A percentile compares a stretch with the other conserved stretches of the same genome.
These are phyloP conservation scores for Diplodia scrobiculata DNA, from an alignment of 2,329 filamentous ascomycete genomes.

Conservation along the genomic window DNA sequence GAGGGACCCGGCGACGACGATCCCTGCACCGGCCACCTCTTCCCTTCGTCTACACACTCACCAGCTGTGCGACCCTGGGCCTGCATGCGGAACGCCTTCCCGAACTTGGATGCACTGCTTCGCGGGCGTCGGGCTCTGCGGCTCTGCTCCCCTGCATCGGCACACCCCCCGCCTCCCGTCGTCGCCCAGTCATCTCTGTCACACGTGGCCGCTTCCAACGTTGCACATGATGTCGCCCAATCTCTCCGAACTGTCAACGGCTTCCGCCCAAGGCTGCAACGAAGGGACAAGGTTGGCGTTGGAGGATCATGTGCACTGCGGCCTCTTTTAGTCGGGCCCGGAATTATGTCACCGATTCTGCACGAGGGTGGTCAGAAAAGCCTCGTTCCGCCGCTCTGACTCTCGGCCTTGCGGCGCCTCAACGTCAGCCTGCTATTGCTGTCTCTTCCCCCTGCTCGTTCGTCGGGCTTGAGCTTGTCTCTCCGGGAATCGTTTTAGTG, in stretches of 20 bases:
- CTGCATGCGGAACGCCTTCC: neutral
- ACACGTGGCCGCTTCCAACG: neutral
- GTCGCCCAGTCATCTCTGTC: neutral
- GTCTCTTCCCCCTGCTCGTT: neutral
- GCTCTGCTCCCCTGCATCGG: neutral
- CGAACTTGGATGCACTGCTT: neutral
- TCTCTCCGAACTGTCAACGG: neutral
- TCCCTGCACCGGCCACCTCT: neutral
- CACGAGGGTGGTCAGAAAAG: slow-evolving; percentile 17
- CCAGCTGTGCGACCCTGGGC: neutral
- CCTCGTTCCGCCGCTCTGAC: neutral
- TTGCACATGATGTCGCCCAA: neutral
- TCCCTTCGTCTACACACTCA: neutral
- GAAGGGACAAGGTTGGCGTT: no score
- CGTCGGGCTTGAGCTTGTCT: neutral
- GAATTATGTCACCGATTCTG: neutral
- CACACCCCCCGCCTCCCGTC: no score
- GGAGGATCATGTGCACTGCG: slow-evolving; percentile 2
- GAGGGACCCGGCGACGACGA: neutral
- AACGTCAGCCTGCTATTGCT: no score
- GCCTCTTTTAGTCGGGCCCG: no score
- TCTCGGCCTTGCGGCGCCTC: neutral
- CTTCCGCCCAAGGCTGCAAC: neutral
- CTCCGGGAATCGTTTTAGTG: neutral
- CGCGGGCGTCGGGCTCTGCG: neutral